Evolutionary conservation across 768 basidiomycete genomes (phyloP), one percentile per base, ranked within the genome.

Genomic region (Tephrocybe rancida): DNA sequence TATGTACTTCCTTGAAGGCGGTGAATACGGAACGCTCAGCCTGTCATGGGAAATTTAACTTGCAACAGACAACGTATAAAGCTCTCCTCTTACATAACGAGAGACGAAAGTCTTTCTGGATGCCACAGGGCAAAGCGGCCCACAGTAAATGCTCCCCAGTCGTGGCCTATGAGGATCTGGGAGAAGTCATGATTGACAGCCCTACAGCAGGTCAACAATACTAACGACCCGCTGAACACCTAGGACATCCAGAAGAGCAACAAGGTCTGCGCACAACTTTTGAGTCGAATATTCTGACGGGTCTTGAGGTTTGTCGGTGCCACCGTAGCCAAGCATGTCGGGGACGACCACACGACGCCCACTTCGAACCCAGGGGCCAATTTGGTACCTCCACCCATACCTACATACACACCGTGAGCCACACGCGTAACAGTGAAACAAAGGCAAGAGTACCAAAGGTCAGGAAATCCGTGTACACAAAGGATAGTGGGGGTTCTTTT

Each of bases 381-480:
- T 88, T 65, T 90, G 89, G 64, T 86, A 67, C 49, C 87, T 75
- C 88, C 88, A 91, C 29, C 87, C 87, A 66, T 85, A 90, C 84
- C 84, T 85, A 41, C 3, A 53, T 85, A 42, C 3, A 52, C 14
- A 21, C 19, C 9, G 39, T 52, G n/a, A 60, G 42, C 46, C 5
- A 24, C n/a, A 22, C 27, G 29, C 9, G 22, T 10, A n/a, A 27
- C 18, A 29, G 13, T 22, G 10, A 44, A n/a, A 38, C 18, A 50
- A 34, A 52, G 51, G 4, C 50, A 39, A n/a, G 22, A 30, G 21
- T 66, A 72, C 78, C 78, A 80, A 24, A 73, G 65, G 63, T 92
- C 91, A 13, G 91, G 90, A 64, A 92, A 92, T 1, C 91, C 90
- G 63, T 93, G 91, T 16, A 92, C 57, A 63, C 86, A 87, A n/a